Conservation (phyloP, 495 filamentous ascomycete species). For the Penicillium waksmanii region DNA sequence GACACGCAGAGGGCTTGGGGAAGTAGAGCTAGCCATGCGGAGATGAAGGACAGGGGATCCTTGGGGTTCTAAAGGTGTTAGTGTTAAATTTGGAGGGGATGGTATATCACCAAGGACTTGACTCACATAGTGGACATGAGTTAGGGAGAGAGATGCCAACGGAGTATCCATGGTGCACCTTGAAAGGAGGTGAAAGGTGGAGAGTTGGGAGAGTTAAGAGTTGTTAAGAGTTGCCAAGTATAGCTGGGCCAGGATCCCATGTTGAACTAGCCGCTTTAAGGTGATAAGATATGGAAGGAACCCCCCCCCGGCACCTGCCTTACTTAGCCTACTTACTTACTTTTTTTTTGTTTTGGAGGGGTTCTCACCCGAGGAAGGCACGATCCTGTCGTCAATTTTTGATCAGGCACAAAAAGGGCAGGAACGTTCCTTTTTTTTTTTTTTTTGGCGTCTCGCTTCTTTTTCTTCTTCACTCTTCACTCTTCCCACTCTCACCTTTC, state of each 20-base stretch:
- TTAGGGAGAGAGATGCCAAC: conserved; percentile 87
- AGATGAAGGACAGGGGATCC: conserved; percentile 82
- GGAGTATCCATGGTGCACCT: conserved; percentile 54
- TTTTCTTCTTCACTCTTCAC: conserved; percentile 18
- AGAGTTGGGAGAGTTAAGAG: background rate
- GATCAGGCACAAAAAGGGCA: conserved; percentile 27
- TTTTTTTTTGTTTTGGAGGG: conserved; percentile 1
- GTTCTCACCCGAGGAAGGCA: background rate
- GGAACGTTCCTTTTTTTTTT: conserved; percentile 13
- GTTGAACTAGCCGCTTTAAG: background rate
- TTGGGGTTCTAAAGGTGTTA: conserved; percentile 70
- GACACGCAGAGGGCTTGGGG: conserved; percentile 88
- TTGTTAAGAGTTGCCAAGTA: background rate
- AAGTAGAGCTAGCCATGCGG: conserved; percentile 90
- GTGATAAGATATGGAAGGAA: no score
- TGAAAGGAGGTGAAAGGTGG: background rate
- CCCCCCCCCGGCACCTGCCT: no score
- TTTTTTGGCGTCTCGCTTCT: background rate
- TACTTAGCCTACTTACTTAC: no score
- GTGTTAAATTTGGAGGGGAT: background rate
- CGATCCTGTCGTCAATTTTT: background rate
- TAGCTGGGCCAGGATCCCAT: background rate
- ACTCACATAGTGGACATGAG: conserved; percentile 93
- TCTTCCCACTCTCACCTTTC: conserved; percentile 11
- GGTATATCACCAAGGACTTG: background rate